Conservation (phyloP, 371 early-diverging fungal genomes). For the Mucor circinelloides region DNA sequence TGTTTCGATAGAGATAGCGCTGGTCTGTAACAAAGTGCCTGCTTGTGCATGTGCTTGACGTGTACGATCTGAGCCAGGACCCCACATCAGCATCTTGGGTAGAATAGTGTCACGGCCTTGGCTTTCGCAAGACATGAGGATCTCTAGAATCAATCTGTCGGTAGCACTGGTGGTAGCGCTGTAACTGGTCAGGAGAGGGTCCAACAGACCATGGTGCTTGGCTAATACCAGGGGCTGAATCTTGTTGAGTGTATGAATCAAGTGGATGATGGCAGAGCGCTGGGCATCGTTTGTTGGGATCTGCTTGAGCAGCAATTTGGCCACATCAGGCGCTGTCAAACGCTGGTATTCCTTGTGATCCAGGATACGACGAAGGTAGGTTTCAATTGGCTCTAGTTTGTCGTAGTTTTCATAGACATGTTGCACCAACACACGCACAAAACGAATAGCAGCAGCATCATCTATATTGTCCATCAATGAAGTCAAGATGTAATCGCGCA, state of each 20-base stretch:
- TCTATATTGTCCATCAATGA: conserved; percentile 46
- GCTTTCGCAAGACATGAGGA: conserved; percentile 52
- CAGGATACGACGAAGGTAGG: conserved; percentile 43
- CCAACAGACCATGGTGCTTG: conserved; percentile 49
- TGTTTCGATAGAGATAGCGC: conserved; percentile 53
- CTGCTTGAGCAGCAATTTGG: conserved; percentile 10
- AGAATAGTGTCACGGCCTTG: conserved; percentile 50
- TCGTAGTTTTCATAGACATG: conserved; percentile 34
- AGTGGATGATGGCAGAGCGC: conserved; percentile 48
- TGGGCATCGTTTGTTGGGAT: conserved; percentile 21
- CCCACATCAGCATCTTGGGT: conserved; percentile 57
- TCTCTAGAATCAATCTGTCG: conserved; percentile 55
- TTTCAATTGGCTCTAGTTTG: conserved; percentile 43
- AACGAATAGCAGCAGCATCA: conserved; percentile 40
- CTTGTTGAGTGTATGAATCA: conserved; percentile 50
- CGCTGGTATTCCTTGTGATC: conserved; percentile 39
- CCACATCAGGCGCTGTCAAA: conserved; percentile 31
- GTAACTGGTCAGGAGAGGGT: conserved; percentile 57
- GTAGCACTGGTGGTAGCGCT: conserved; percentile 54
- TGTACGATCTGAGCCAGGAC: conserved; percentile 54
- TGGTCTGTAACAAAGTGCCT: conserved; percentile 35
- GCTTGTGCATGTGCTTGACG: conserved; percentile 48
- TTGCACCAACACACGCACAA: conserved; percentile 27
- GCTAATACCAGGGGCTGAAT: conserved; percentile 49
- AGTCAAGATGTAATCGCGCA: conserved; percentile 49